These are phyloP conservation scores for Sutorius eximius DNA, from an alignment of 1,284 basidiomycete genomes.

Conservation along the genomic window DNA sequence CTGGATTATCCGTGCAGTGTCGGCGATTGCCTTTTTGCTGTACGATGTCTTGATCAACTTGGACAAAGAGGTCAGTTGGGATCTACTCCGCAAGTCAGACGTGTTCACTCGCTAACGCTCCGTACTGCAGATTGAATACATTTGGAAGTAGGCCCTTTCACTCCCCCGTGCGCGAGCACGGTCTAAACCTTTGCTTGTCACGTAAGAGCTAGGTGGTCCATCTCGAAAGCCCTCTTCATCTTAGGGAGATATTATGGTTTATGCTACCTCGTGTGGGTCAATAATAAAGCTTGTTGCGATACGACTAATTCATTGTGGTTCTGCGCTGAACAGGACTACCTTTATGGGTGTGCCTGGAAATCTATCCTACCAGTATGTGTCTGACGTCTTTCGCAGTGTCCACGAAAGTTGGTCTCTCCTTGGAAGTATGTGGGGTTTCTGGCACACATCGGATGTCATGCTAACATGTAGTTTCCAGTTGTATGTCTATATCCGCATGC, in stretches of 20 bases:
- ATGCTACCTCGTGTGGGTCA: not conserved
- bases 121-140: not conserved
- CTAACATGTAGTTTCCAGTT: conserved; percentile 2
- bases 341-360: not conserved
- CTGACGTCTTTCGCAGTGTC: not conserved
- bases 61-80: conserved; percentile 6
- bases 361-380: not conserved
- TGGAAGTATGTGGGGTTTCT: not conserved
- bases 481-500: not conserved
- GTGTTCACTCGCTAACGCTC: not conserved
- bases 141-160: conserved; percentile 3
- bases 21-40: conserved; percentile 1
- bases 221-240: not conserved
- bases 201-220: not conserved
- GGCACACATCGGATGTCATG: not conserved
- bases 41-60: conserved; percentile 10
- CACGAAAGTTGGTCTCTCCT: not conserved
- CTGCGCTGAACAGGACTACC: not conserved
- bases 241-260: not conserved
- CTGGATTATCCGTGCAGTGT: not conserved
- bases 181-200: no score
- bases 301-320: not conserved
- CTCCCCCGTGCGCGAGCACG: no score
- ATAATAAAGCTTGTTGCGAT: not conserved
- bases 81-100: not conserved